A percentile compares a stretch with the other conserved stretches of the same genome.
Evolutionary conservation across 495 filamentous ascomycete genomes (phyloP).

Genomic region (Tuber indicum): DNA sequence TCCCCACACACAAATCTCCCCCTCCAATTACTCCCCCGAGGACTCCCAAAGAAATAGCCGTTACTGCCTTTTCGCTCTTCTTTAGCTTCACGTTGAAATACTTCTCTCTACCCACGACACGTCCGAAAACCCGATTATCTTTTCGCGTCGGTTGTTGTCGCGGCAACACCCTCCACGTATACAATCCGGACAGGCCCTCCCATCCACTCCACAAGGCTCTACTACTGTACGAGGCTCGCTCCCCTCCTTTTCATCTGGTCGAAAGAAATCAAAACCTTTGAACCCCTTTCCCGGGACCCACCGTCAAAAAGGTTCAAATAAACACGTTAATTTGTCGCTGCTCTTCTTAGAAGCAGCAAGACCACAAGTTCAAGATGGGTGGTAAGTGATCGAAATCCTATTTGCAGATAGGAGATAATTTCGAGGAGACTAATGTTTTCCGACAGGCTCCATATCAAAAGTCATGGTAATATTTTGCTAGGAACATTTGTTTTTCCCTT

Average conservation of each 20-base stretch:
- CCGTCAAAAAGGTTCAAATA: constrained; percentile 11
- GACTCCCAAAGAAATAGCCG: neutral
- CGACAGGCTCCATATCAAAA: constrained; percentile 38
- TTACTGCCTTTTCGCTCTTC: constrained; percentile 13
- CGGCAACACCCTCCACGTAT: constrained; percentile 26
- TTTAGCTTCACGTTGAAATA: constrained; percentile 22
- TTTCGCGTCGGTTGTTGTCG: constrained; percentile 20
- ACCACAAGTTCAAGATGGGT: constrained; percentile 31
- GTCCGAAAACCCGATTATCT: constrained; percentile 13
- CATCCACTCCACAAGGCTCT: constrained; percentile 30
- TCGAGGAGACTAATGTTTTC: constrained; percentile 25
- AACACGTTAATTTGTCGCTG: constrained; percentile 3
- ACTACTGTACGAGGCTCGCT: constrained; percentile 9
- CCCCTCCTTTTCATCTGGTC: constrained; percentile 27
- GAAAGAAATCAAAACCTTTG: constrained; percentile 14
- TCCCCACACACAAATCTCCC: constrained; percentile 17
- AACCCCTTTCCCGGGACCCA: constrained; percentile 16
- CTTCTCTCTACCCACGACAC: constrained; percentile 15
- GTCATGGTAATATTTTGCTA: constrained; percentile 31
- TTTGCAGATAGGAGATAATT: constrained; percentile 9
- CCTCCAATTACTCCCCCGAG: neutral
- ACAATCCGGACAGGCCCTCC: constrained; percentile 7
- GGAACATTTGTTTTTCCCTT: constrained; percentile 1
- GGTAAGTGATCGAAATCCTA: constrained; percentile 17
- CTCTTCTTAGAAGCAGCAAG: constrained; percentile 14